Base-by-base conservation (phyloP, 106 monocot genomes). In the Dendrobium huoshanense region DNA sequence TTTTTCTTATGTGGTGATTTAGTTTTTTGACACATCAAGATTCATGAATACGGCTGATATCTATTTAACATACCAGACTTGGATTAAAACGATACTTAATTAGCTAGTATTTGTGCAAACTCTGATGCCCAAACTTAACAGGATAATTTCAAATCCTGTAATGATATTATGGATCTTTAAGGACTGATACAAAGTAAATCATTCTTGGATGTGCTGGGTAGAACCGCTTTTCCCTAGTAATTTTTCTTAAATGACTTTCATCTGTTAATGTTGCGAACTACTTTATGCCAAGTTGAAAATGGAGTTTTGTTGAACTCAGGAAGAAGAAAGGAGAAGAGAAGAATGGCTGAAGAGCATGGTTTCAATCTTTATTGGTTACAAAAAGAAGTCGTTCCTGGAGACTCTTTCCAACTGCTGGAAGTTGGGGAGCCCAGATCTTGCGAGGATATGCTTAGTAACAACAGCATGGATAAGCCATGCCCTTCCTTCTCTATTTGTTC, bases 391-490 rank as follows among this genome's bases (percentile, higher is more conserved):
- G 33, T 85, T 90, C 41, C 43, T 86, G 17, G 85, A 85, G 55
- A 79, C 81, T 29, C 72, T 90, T 20, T 81, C 83, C 49, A 81
- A 54, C 31, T 87, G 90, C 67, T 84, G 87, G 77, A 70, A 51
- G 49, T 90, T 79, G 43, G 37, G 40, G 20, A 81, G 84, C 77
- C 41, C 54, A 45, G 85, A 77, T 17, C 41, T 90, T 22, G 81
- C 79, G 42, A 77, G 65, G 72, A 33, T 77, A n/a, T 86, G 90
- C 78, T 75, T 88, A 72, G 77, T 72, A 13, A 88, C 87, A 80
- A 82, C 73, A 1, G 85, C 84, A 75, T 86, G 90, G 90, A 37
- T 90, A 55, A 90, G 85, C 80, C 85, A 75, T 29, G 77, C 84
- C 78, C 77, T 90, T n/a, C 49, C 74, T 10, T 84, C 81, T 24